These are phyloP conservation scores for Suillus variegatus DNA, from an alignment of 768 basidiomycete species.

Conservation along the genomic window DNA sequence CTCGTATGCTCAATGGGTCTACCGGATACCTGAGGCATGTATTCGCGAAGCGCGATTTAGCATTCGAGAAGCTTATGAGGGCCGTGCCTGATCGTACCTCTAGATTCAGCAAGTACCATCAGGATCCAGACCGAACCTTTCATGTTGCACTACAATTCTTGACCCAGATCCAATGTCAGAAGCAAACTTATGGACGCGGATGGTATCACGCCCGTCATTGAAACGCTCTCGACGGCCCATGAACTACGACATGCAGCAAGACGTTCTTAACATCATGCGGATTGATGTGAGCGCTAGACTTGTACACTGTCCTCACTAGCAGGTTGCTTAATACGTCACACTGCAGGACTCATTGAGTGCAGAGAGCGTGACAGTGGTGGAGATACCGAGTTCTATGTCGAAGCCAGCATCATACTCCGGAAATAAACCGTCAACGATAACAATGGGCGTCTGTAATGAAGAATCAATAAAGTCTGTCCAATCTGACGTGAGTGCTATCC, in stretches of 20 bases:
- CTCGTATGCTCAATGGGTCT: neutral
- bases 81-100: neutral
- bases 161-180: neutral
- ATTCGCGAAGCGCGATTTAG: neutral
- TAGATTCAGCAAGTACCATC: conserved; percentile 1
- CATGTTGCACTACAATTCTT: neutral
- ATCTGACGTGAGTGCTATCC: neutral
- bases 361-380: conserved; percentile 5
- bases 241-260: conserved; percentile 1
- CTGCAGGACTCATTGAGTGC: neutral
- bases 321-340: neutral
- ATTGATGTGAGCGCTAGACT: conserved; percentile 1
- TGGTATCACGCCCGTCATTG: conserved; percentile 3
- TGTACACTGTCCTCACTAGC: neutral
- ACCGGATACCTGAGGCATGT: neutral
- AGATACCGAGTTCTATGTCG: neutral
- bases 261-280: neutral
- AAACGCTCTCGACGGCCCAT: neutral
- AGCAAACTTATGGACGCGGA: conserved; percentile 5
- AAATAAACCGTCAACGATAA: neutral
- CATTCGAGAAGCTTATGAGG: neutral
- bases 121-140: neutral
- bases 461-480: neutral
- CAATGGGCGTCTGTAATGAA: neutral
- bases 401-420: neutral